These are phyloP conservation scores for Priceomyces fermenticarens DNA, from an alignment of 805 yeast species.

Conservation along the genomic window DNA sequence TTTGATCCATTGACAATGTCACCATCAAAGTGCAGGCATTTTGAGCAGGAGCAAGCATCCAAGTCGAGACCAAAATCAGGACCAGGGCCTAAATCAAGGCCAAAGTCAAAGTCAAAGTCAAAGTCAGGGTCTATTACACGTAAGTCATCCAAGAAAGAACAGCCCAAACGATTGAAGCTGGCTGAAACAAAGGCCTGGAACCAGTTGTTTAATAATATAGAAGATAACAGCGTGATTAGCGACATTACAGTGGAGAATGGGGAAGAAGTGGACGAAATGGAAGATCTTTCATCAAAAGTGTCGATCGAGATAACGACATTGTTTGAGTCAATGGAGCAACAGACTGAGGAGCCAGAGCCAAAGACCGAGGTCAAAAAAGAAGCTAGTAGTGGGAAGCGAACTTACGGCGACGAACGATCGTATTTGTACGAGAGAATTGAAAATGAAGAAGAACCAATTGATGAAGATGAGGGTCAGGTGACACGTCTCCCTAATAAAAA, in stretches of 20 bases:
- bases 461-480: neutral
- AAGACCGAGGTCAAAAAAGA: neutral
- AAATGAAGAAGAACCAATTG: neutral
- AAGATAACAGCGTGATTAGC: neutral
- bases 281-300: neutral
- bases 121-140: too few relatives aligned
- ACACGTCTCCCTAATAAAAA: neutral
- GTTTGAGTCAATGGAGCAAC: neutral
- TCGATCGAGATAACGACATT: neutral
- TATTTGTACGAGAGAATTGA: slow-evolving; percentile 8
- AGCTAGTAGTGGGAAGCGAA: neutral
- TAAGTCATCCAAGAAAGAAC: too few relatives aligned
- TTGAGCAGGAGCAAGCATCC: neutral
- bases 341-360: neutral
- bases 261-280: neutral
- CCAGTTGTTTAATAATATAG: slow-evolving; percentile 14
- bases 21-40: slow-evolving; percentile 12
- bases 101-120: neutral
- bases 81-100: neutral
- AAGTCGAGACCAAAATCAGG: too few relatives aligned
- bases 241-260: too few relatives aligned
- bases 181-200: slow-evolving; percentile 13
- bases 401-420: slow-evolving; percentile 17
- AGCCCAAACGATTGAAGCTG: neutral
- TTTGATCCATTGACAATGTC: slow-evolving; percentile 15